Evolutionary conservation across 2,329 filamentous ascomycete species (phyloP), one percentile per base, ranked within the genome.

Genomic region (Gremmenia infestans): DNA sequence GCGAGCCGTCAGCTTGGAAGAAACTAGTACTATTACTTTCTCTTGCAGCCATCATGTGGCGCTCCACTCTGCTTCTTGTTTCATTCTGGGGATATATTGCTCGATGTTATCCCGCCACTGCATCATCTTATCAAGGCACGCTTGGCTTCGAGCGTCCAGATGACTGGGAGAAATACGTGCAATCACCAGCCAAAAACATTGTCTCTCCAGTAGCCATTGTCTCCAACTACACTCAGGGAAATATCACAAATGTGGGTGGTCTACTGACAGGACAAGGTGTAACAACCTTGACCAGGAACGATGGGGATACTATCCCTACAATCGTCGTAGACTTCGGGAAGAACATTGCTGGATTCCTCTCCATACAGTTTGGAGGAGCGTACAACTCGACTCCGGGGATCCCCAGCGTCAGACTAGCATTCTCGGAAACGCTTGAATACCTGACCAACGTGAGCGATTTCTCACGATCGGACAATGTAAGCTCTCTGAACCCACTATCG

Each of bases 311-410:
- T 1, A 17, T 56, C 7, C 74, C 77, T 1, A 68, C 68, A 1
- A 61, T 80, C 8, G 73, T 78, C 14, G 60, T 80, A n/a, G 78
- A 80, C 60, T 80, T 79, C 63, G 78, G 78, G 1, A 72, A 74
- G 51, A 78, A 78, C 53, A 68, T 76, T 4, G 76, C 73, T 6
- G 78, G 78, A 0, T 66, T 73, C 37, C 54, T 79, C 4, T 70
- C 66, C 4, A 74, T 80, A 42, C 65, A 69, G 6, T 79, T 80
- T 56, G 70, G 68, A 1, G 72, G 72, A 47, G 6, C 70, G 62
- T 50, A 57, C 42, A 52, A 64, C 32, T 54, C 52, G 25, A 57
- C 65, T 66, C 28, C 76, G 72, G 64, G 63, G n/a, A 32, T 64
- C 64, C 42, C 77, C 0, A 77, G 77, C 0, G 63, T 80, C n/a